Conservation (phyloP, 2,329 filamentous ascomycete species). For the Ceratocystis lukuohia region DNA sequence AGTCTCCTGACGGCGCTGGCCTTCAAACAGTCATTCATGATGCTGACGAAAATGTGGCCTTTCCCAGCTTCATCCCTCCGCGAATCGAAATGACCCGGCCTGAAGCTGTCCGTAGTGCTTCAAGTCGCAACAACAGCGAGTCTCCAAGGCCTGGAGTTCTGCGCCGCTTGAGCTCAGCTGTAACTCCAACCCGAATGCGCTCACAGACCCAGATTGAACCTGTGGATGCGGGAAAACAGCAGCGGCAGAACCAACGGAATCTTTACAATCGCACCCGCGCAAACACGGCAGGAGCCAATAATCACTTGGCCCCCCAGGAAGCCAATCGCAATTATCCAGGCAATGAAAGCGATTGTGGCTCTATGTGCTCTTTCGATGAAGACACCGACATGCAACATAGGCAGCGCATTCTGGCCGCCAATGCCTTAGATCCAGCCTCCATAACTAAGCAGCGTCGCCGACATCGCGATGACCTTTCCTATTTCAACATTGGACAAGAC, state of each 20-base stretch:
- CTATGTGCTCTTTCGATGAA: background rate
- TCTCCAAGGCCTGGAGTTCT: background rate
- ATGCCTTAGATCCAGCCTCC: background rate
- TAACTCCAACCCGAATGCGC: background rate
- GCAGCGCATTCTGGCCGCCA: background rate
- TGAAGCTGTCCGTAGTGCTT: background rate
- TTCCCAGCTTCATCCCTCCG: constrained; percentile 10
- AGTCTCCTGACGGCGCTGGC: background rate
- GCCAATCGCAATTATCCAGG: background rate
- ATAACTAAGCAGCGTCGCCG: background rate
- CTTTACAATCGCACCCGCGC: background rate
- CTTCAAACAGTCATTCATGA: constrained; percentile 1
- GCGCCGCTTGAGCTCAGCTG: background rate
- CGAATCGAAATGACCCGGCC: constrained; percentile 9
- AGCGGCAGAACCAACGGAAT: background rate
- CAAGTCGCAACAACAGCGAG: background rate
- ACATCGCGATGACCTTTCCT: background rate
- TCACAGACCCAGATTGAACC: background rate
- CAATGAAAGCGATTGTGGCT: background rate
- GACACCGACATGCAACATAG: background rate
- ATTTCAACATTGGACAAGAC: constrained; percentile 49
- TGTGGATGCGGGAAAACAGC: background rate
- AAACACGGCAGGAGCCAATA: background rate
- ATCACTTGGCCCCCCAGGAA: background rate
- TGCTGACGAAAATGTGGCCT: background rate